phyloP scores from a whole-genome alignment of 176 grass and related monocot genomes.

The Eleusine coracana region DNA sequence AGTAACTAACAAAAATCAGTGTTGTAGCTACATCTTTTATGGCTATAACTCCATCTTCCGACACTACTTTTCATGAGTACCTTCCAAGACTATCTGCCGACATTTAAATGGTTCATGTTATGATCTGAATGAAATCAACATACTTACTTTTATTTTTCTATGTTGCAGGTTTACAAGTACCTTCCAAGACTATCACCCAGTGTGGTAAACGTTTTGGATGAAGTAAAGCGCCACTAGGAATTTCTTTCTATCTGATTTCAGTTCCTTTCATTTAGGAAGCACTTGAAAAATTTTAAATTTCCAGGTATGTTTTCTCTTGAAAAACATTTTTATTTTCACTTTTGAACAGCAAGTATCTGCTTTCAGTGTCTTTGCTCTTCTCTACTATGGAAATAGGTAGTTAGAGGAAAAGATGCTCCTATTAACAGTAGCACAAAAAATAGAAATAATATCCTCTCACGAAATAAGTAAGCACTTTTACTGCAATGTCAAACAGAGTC shows the following conservation, averaged over 20 bases:
- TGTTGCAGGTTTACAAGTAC: slow-evolving; percentile 86
- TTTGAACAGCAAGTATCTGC: background rate
- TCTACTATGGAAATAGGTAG: background rate
- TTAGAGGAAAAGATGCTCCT: background rate
- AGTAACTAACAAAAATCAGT: background rate
- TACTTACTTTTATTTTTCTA: slow-evolving; percentile 36
- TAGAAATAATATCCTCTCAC: background rate
- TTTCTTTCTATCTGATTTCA: slow-evolving; percentile 26
- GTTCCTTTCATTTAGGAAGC: slow-evolving; percentile 25
- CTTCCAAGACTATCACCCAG: slow-evolving; percentile 91
- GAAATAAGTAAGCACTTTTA: background rate
- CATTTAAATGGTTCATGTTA: slow-evolving; percentile 1
- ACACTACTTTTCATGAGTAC: background rate
- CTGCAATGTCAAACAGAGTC: background rate
- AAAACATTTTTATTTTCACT: background rate
- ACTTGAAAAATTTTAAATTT: slow-evolving; percentile 18
- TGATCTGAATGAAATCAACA: background rate
- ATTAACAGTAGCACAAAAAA: background rate
- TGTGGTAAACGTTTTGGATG: slow-evolving; percentile 73
- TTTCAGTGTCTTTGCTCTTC: background rate
- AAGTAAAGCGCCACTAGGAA: slow-evolving; percentile 78
- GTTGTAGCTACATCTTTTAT: slow-evolving; percentile 19
- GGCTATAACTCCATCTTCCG: slow-evolving; percentile 10
- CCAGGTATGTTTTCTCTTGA: slow-evolving; percentile 33
- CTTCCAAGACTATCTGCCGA: no score